A percentile compares a stretch with the other conserved stretches of the same genome.
phyloP scores from a whole-genome alignment of 169 alveolate genomes.

The Eimeria tenella region DNA sequence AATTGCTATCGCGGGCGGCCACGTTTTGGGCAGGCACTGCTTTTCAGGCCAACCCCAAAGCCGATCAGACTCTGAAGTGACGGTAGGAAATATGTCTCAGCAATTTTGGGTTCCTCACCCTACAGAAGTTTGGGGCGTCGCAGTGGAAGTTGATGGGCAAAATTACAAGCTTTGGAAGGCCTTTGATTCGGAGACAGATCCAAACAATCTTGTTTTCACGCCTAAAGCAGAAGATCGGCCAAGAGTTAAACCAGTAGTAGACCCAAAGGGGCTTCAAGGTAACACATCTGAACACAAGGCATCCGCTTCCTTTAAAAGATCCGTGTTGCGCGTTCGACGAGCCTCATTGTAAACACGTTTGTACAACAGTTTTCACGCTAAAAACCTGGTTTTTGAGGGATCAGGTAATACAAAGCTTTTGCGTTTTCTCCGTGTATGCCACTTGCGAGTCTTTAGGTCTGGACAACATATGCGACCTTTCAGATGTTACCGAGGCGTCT shows the following conservation, averaged over 20 bases:
- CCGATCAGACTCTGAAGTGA: background rate
- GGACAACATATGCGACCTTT: slow-evolving; percentile 87
- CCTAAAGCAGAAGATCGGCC: background rate
- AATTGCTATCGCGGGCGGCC: too few relatives aligned
- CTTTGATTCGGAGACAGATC: slow-evolving; percentile 51
- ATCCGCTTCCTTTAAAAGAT: too few relatives aligned
- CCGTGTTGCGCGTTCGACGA: too few relatives aligned
- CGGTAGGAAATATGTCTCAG: slow-evolving; percentile 33
- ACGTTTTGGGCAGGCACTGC: too few relatives aligned
- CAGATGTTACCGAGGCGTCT: slow-evolving; percentile 91
- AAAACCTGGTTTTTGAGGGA: too few relatives aligned
- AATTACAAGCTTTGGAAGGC: slow-evolving; percentile 40
- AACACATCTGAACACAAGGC: background rate
- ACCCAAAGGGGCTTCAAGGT: slow-evolving; percentile 64
- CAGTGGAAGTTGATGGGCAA: slow-evolving; percentile 13
- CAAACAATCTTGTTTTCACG: background rate
- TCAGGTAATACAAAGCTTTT: too few relatives aligned
- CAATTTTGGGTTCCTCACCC: slow-evolving; percentile 76
- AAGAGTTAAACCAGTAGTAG: slow-evolving; percentile 17
- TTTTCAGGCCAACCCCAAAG: too few relatives aligned
- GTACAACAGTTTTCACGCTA: too few relatives aligned
- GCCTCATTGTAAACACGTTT: too few relatives aligned
- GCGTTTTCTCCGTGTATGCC: too few relatives aligned
- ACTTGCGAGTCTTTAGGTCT: slow-evolving; percentile 82
- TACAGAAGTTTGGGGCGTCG: slow-evolving; percentile 79